Percentiles rank a stretch among this genome's conserved stretches.
Evolutionary conservation across 2,329 filamentous ascomycete species (phyloP).

Genomic region (Calonectria fujianensis): DNA sequence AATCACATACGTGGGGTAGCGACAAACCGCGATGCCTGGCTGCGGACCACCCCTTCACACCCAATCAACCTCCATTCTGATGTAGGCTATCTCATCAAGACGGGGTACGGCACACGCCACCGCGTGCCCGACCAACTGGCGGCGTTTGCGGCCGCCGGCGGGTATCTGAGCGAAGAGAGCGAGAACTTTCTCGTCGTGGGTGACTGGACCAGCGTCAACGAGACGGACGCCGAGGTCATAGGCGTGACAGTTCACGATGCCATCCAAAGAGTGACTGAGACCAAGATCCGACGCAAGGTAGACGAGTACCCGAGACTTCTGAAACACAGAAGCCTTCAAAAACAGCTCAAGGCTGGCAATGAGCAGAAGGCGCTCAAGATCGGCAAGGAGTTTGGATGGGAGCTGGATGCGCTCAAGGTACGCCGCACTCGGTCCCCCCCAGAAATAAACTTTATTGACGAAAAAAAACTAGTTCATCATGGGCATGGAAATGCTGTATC

Average conservation of each 20-base stretch:
- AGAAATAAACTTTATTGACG: constrained; percentile 19
- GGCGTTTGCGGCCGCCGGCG: constrained; percentile 61
- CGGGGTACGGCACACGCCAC: constrained; percentile 72
- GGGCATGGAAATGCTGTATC: constrained; percentile 71
- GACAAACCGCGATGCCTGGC: constrained; percentile 63
- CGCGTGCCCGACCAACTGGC: constrained; percentile 68
- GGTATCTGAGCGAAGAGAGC: constrained; percentile 61
- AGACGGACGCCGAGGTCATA: constrained; percentile 57
- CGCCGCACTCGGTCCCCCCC: constrained; percentile 10
- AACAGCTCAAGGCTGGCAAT: constrained; percentile 62
- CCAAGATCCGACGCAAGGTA: constrained; percentile 54
- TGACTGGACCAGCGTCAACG: constrained; percentile 67
- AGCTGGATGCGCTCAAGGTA: constrained; percentile 71
- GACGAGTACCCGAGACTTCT: constrained; percentile 59
- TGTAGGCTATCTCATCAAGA: constrained; percentile 72
- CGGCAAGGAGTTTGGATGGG: constrained; percentile 66
- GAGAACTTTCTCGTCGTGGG: constrained; percentile 69
- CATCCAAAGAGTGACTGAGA: constrained; percentile 61
- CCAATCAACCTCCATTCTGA: constrained; percentile 67
- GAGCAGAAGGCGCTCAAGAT: constrained; percentile 61
- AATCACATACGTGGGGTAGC: constrained; percentile 56
- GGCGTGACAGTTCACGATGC: constrained; percentile 64
- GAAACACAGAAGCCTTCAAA: constrained; percentile 64
- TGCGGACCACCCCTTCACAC: constrained; percentile 61
- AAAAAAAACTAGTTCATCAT: constrained; percentile 68